These are phyloP conservation scores for Gracilariopsis chorda DNA, from an alignment of 23 red algal genomes.

Conservation along the genomic window DNA sequence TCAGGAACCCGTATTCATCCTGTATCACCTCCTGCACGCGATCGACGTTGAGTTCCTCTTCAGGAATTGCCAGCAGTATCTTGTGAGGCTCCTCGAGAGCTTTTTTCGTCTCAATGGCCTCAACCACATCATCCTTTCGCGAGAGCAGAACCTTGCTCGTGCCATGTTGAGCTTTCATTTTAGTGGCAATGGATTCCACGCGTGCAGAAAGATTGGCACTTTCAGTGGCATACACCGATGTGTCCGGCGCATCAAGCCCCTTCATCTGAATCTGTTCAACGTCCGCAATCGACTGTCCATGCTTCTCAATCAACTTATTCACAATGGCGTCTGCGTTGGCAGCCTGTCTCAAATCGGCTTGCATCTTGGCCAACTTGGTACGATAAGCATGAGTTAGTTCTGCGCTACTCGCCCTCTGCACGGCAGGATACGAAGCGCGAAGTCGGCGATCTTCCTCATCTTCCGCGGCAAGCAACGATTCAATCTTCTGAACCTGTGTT, in stretches of 20 bases:
- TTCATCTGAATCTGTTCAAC: not conserved
- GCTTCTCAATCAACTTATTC: conserved; percentile 1
- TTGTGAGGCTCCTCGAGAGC: conserved; percentile 1
- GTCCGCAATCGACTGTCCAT: conserved; percentile 7
- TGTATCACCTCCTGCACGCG: not conserved
- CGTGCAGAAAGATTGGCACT: not conserved
- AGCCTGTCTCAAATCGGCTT: conserved; percentile 34
- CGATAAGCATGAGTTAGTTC: conserved; percentile 15
- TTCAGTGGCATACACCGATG: conserved; percentile 7
- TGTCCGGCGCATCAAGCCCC: not conserved
- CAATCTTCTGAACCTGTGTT: conserved; percentile 23
- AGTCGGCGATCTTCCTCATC: conserved; percentile 32
- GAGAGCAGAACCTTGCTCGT: not conserved
- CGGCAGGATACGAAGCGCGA: not conserved
- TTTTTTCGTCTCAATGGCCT: conserved; percentile 43
- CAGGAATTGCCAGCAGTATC: not conserved
- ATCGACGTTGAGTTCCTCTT: conserved; percentile 33
- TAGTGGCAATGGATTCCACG: conserved; percentile 5
- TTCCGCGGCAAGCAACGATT: conserved; percentile 4
- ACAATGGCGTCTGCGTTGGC: conserved; percentile 58
- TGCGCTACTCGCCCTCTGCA: conserved; percentile 2
- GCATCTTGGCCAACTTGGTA: not conserved
- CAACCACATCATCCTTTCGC: conserved; percentile 23
- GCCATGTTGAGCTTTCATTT: not conserved
- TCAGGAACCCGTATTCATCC: conserved; percentile 21